phyloP scores from a whole-genome alignment of 208 protist genomes.

The Tetramitus jugosus region DNA sequence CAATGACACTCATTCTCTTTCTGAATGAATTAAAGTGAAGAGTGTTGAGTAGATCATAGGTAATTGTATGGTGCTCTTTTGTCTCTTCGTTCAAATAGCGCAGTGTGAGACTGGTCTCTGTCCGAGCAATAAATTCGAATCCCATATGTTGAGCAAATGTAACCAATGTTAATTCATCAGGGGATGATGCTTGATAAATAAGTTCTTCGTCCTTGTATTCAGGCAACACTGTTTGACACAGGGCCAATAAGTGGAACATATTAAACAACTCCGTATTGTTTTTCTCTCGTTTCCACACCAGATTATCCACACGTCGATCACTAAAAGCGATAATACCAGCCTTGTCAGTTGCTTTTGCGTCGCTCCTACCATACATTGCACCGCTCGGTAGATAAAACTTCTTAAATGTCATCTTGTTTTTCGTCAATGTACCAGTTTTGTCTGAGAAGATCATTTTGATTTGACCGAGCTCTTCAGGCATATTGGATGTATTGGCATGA shows the following conservation, averaged over 20 bases:
- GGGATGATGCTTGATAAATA: constrained; percentile 70
- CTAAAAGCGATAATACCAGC: not conserved
- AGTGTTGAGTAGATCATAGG: constrained; percentile 59
- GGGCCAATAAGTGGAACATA: constrained; percentile 28
- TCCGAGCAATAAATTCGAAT: constrained; percentile 40
- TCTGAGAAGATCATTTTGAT: constrained; percentile 70
- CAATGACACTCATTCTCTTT: constrained; percentile 60
- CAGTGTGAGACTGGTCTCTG: constrained; percentile 33
- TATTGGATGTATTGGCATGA: constrained; percentile 25
- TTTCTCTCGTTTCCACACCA: constrained; percentile 22
- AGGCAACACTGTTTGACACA: constrained; percentile 42
- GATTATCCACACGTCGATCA: not conserved
- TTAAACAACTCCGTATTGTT: not conserved
- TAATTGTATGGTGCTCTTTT: constrained; percentile 39
- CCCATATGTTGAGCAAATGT: constrained; percentile 51
- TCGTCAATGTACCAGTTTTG: constrained; percentile 76
- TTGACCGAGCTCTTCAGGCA: constrained; percentile 55
- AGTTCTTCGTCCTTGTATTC: constrained; percentile 28
- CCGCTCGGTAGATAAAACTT: constrained; percentile 44
- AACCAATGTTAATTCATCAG: constrained; percentile 85
- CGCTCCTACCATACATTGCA: not conserved
- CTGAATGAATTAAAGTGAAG: constrained; percentile 71
- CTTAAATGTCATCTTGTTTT: constrained; percentile 62
- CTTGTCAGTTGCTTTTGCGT: constrained; percentile 17
- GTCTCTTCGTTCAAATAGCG: constrained; percentile 16